phyloP scores from a whole-genome alignment of 2,329 filamentous ascomycete species.

The Rugonectria rugulosa region DNA sequence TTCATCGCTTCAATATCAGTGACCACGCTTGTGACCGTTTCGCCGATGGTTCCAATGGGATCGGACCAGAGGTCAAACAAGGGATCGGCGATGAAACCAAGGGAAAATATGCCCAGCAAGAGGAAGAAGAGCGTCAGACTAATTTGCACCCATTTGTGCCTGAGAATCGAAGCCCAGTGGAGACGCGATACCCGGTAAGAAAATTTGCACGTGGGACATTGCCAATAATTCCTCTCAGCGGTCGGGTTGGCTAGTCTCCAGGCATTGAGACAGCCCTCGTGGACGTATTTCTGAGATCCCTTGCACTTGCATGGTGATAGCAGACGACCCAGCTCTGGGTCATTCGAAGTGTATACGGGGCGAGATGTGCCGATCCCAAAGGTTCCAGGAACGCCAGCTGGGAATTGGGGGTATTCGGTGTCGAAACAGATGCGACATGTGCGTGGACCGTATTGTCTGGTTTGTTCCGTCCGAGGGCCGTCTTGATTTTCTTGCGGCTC shows the following conservation, averaged over 20 bases:
- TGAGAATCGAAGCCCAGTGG: constrained; percentile 74
- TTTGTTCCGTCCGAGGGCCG: constrained; percentile 14
- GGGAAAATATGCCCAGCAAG: constrained; percentile 74
- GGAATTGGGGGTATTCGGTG: constrained; percentile 59
- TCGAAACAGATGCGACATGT: constrained; percentile 93
- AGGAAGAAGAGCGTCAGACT: constrained; percentile 77
- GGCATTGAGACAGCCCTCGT: constrained; percentile 84
- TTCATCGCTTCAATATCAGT: constrained; percentile 49
- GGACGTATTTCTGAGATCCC: constrained; percentile 91
- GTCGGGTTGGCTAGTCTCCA: constrained; percentile 80
- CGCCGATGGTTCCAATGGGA: constrained; percentile 69
- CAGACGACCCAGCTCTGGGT: constrained; percentile 76
- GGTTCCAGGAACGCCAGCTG: constrained; percentile 42
- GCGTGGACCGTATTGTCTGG: constrained; percentile 69
- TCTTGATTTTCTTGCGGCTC: too few relatives aligned
- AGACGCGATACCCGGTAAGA: constrained; percentile 81
- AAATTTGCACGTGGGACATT: constrained; percentile 89
- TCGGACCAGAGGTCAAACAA: constrained; percentile 90
- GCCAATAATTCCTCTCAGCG: constrained; percentile 76
- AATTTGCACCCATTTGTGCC: constrained; percentile 72
- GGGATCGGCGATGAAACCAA: constrained; percentile 92
- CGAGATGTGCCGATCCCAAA: constrained; percentile 45
- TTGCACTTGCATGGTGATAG: constrained; percentile 93
- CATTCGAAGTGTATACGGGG: constrained; percentile 74
- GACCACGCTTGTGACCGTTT: constrained; percentile 56